A percentile compares a stretch with the other conserved stretches of the same genome.
phyloP scores from a whole-genome alignment of 2,329 filamentous ascomycete species.

The Pseudocercospora eumusae region DNA sequence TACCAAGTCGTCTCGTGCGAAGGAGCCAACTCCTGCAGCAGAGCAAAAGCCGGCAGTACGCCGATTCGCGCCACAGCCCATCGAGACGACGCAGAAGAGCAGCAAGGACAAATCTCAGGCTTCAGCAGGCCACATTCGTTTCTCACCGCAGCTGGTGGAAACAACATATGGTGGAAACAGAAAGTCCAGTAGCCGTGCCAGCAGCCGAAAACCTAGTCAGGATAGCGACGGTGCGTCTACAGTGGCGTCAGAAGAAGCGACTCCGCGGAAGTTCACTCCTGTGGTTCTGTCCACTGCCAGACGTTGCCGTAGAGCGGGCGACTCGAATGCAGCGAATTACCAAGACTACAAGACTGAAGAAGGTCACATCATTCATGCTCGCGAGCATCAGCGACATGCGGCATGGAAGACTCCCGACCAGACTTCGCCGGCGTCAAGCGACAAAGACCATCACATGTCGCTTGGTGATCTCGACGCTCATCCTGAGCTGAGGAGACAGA shows the following conservation, averaged over 20 bases:
- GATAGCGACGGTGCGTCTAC: conserved; percentile 24
- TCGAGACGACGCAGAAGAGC: conserved; percentile 42
- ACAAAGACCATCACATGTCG: conserved; percentile 19
- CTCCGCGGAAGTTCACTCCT: conserved; percentile 65
- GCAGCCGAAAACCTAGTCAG: conserved; percentile 28
- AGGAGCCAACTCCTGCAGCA: conserved; percentile 28
- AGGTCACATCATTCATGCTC: conserved; percentile 34
- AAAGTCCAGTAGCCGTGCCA: conserved; percentile 21
- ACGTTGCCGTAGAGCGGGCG: conserved; percentile 67
- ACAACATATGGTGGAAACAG: conserved; percentile 36
- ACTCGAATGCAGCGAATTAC: conserved; percentile 62
- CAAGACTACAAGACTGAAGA: conserved; percentile 69
- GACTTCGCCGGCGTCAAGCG: conserved; percentile 4
- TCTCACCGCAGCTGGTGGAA: conserved; percentile 40
- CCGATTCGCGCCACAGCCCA: conserved; percentile 40
- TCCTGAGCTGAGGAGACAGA: conserved; percentile 30
- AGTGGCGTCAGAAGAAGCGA: conserved; percentile 14
- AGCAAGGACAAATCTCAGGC: conserved; percentile 31
- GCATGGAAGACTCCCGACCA: conserved; percentile 26
- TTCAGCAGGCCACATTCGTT: conserved; percentile 29
- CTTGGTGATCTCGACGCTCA: conserved; percentile 24
- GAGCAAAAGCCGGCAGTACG: conserved; percentile 25
- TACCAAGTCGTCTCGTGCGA: conserved; percentile 37
- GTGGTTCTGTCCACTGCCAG: conserved; percentile 79
- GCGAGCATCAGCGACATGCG: conserved; percentile 37